Base-by-base conservation (phyloP, 1,139 yeast species). In the Pneumocystis canis region DNA sequence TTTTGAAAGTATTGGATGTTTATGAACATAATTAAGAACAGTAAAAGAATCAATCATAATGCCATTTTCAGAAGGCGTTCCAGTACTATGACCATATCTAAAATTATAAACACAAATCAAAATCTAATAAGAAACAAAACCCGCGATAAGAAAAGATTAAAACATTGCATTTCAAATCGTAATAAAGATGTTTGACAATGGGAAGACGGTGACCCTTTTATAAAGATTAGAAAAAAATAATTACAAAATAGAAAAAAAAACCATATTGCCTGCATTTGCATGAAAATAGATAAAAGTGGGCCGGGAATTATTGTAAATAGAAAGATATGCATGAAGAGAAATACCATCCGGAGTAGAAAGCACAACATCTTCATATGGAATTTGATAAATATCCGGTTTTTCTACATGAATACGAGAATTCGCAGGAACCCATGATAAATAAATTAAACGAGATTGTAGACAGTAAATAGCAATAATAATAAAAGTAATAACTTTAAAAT, bases 191-290 rank as follows among this genome's bases (percentile, higher is more conserved):
- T 62, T 84, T 79, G 1, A 87, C 95, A 6, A 89, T 81, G 0
- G 97, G 97, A 63, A 92, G 77, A 30, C 89, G 85, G 72, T 89
- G 92, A 47, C 98, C 98, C 69, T 64, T 35, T 9, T 37, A 31
- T 37, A 56, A 28, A 14, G 31, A 32, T 61, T 39, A 47, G 30
- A 47, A 3, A 5, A 14, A 6, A 33, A 18, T 18, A 20, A 62
- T 2, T 5, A 7, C 14, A 7, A 32, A 47, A 14, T 9, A 25
- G 7, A 41, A 41, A 6, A 47, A 16, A 37, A 54, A 37, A 63
- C 67, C 64, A 92, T 92, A 73, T 94, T 92, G 3, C 98, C 98
- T 1, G 97, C 98, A 74, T 92, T 92, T 2, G 98, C 98, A 58
- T 89, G 85, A 63, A 89, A 78, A 39, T 92, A 79, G 60, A 94